Evolutionary conservation across 352 stramenopile species (phyloP), one percentile per base, ranked within the genome.

Genomic region (Phytophthora hibernalis): DNA sequence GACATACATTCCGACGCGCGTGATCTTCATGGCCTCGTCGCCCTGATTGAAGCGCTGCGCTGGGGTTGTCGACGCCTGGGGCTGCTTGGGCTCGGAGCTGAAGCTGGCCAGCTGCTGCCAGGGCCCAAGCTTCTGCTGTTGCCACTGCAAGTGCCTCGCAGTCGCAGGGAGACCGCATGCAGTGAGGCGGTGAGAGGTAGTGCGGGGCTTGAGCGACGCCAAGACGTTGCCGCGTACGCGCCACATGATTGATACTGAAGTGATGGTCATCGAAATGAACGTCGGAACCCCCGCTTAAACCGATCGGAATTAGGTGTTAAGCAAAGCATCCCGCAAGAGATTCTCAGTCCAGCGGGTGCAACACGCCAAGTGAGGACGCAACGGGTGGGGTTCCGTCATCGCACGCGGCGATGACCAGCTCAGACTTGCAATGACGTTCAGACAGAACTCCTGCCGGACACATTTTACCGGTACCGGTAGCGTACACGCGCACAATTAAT

Each of bases 1-100:
- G 24, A 98, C 86, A 57, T 93, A 91, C 65, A 97, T 97, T 21
- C 96, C 96, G 2, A 98, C 59, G 20, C 93, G 91, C 6, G 96
- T 99, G 53, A 98, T 93, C 54, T 84, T 85, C 63, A 93, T 89
- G 49, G 87, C 87, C 30, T 95, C 85, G 12, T 76, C 69, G 7
- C 83, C 79, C 64, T 74, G 67, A 11, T 50, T 74, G 33, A 57
- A 63, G 28, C 48, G 65, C 9, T 48, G 61, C 20, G 22, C 28
- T 26, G 44, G 9, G 7, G 18, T 10, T n/a, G n/a, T n/a, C n/a
- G n/a, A n/a, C n/a, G n/a, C n/a, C 48, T 58, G 59, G 40, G 49
- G 24, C 21, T 43, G 62, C 0, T 22, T 28, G 35, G 50, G 18
- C 18, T 65, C 26, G 13, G 68, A 72, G 56, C 62, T 72, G 38